Evolutionary conservation across 1,284 basidiomycete genomes (phyloP), one percentile per base, ranked within the genome.

Genomic region (Ganoderma meredithae): DNA sequence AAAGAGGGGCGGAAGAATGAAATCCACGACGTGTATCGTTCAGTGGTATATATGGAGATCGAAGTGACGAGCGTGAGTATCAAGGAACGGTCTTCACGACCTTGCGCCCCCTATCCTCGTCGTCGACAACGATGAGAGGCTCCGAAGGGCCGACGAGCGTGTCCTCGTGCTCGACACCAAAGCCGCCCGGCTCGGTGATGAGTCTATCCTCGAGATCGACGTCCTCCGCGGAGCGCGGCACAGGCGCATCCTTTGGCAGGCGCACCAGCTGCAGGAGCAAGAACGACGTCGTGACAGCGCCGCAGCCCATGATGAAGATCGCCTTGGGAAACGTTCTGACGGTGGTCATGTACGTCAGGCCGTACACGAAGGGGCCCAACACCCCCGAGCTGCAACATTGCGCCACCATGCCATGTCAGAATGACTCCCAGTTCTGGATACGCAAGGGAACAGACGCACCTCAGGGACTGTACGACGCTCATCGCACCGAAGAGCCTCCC

Each of bases 401-500:
- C 13, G 17, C 22, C 31, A 19, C 17, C 9, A 60, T 41, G 39
- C 71, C 39, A 65, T 40, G 39, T 71, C 39, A 65, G 58, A 49
- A 41, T 41, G 13, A 13, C 19, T 27, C 9, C 39, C 39, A 8
- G 22, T 17, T 31, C 3, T 33, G 17, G 7, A 31, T 17, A 65
- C 12, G 8, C 64, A 64, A 6, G 49, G 40, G n/a, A 43, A 56
- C 12, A 55, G 41, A 49, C 87, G 44, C 69, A 92, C 91, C 85
- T 82, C 39, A 94, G 74, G 1, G 89, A 84, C 71, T 91, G 87
- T 12, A 94, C 74, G 44, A 95, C 90, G 68, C 88, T 88, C 67
- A 95, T 73, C 2, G 88, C 90, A 19, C 93, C 93, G 75, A 94
- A 94, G 17, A 95, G 80, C 70, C 82, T 83, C 1, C 91, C 92